Conservation (phyloP, 805 yeast genomes). For the Tetrapisispora arboricola region DNA sequence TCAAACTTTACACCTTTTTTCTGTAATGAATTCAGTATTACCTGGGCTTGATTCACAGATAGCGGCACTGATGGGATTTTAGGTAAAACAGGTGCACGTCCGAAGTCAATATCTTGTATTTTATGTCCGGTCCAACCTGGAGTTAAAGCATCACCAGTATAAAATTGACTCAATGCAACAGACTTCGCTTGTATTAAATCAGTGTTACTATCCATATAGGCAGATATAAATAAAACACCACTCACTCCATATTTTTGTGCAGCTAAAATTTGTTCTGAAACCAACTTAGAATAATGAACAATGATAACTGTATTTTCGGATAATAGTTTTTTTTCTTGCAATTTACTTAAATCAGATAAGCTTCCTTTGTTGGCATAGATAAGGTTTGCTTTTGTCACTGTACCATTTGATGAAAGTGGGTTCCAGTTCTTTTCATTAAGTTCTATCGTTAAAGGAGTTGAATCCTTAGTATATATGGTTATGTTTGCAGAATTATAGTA, state of each 20-base stretch:
- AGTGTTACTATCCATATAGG: constrained; percentile 27
- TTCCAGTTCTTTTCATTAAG: constrained; percentile 42
- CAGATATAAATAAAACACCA: constrained; percentile 61
- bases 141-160: constrained; percentile 69
- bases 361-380: constrained; percentile 64
- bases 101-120: constrained; percentile 34
- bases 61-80: constrained; percentile 69
- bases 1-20: constrained; percentile 18
- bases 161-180: constrained; percentile 47
- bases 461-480: constrained; percentile 30
- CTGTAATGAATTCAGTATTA: constrained; percentile 25
- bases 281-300: constrained; percentile 46
- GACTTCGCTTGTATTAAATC: constrained; percentile 31
- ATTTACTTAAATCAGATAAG: constrained; percentile 38
- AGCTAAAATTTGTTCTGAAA: constrained; percentile 40
- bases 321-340: constrained; percentile 32
- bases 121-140: constrained; percentile 59
- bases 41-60: constrained; percentile 58
- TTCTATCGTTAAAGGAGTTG: background rate
- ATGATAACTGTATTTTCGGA: constrained; percentile 42
- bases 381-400: constrained; percentile 37
- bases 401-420: constrained; percentile 56
- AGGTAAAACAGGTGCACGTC: constrained; percentile 46
- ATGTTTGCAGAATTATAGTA: constrained; percentile 32
- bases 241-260: constrained; percentile 50